Base-by-base conservation (phyloP, 1,284 basidiomycete genomes). In the Coniferiporia weirii region DNA sequence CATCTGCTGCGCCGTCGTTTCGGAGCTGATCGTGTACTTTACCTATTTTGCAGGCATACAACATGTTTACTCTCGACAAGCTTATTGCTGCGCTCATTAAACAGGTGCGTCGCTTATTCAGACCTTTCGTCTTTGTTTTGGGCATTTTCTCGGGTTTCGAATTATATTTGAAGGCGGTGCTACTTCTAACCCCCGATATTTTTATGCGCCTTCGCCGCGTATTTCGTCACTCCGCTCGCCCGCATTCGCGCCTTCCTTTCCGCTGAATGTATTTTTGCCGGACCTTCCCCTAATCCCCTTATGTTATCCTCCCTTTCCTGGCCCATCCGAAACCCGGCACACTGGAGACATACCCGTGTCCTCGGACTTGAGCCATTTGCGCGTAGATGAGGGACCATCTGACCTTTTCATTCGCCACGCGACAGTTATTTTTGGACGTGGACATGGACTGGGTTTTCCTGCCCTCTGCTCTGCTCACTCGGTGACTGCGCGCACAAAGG, bases 41-140 rank as follows among this genome's bases (percentile, higher is more conserved):
- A 40, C 10, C 32, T 15, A 32, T 53, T 35, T 40, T 20, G 62
- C 66, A 91, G 87, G 88, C 87, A 6, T 96, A 93, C 75, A 81
- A 88, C 57, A 76, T 95, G 67, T 97, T 95, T 70, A 98, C 95
- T 1, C 70, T 98, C 64, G 95, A 98, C 78, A 93, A 95, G 73
- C 77, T 96, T 52, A 87, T 97, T 63, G 86, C 83, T 19, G 89
- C 86, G 56, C 84, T 94, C 65, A 85, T 93, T 73, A 97, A 93
- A 76, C 95, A 91, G 82, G 93, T 87, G 64, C 73, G 57, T 59
- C 4, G n/a, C 13, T 17, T 44, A 40, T 4, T 40, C 46, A 6
- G 34, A 8, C 81, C 73, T 45, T 51, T 17, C 27, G 38, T 60
- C 43, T n/a, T 54, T 50, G 19, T 48, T 53, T 36, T 47, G 7